Conservation (phyloP, 805 yeast species). For the Saccharomycopsis sp. region DNA sequence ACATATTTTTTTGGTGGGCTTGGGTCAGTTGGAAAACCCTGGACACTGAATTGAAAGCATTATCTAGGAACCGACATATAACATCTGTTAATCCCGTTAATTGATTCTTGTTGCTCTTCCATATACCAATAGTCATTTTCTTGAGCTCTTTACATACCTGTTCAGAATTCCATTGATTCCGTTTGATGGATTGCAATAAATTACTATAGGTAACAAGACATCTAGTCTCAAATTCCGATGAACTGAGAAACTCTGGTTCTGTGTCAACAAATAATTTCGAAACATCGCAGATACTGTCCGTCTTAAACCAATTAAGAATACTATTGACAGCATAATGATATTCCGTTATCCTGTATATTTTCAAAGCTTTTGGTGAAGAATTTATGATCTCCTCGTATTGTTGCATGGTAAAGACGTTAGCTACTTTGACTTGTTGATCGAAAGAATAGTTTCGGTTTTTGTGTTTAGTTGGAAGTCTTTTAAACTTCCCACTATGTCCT, state of each 20-base stretch:
- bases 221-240: background rate
- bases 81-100: background rate
- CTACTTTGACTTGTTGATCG: background rate
- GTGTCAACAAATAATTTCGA: background rate
- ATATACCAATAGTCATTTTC: background rate
- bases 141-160: conserved; percentile 5
- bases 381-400: conserved; percentile 12
- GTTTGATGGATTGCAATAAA: background rate
- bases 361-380: conserved; percentile 6
- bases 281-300: background rate
- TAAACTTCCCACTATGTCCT: background rate
- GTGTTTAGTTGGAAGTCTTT: background rate
- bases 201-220: background rate
- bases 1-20: background rate
- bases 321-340: conserved; percentile 6
- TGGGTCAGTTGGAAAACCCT: background rate
- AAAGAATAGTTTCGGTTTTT: conserved; percentile 8
- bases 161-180: conserved; percentile 4
- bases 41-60: conserved; percentile 7
- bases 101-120: background rate
- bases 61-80: conserved; percentile 8
- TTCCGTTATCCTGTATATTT: conserved; percentile 3
- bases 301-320: conserved; percentile 7
- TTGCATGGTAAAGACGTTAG: conserved; percentile 3
- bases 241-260: background rate